Percentiles rank a stretch among this genome's conserved stretches.
Conservation (phyloP, 2,329 filamentous ascomycete genomes). For the Aureobasidium leucospermi region DNA sequence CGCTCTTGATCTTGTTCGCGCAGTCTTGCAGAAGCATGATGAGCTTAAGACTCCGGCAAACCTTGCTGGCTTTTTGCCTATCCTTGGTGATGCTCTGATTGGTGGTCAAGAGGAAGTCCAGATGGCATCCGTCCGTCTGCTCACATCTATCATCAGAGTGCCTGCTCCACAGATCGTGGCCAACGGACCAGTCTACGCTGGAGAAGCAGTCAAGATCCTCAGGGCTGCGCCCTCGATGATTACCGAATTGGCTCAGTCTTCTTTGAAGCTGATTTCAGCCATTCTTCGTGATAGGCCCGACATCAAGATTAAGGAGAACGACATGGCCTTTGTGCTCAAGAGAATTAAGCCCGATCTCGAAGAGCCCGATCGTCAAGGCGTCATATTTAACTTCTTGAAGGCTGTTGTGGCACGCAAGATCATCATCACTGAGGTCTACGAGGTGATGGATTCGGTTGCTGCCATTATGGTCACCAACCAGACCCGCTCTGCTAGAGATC, state of each 20-base stretch:
- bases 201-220: conserved; percentile 76
- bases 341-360: conserved; percentile 84
- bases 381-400: conserved; percentile 90
- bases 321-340: conserved; percentile 73
- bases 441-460: conserved; percentile 81
- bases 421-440: conserved; percentile 81
- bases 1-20: conserved; percentile 76
- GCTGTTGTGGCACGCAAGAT: conserved; percentile 79
- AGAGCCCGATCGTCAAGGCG: conserved; percentile 82
- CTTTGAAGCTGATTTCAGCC: conserved; percentile 78
- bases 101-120: conserved; percentile 88
- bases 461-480: conserved; percentile 95
- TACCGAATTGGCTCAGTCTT: conserved; percentile 77
- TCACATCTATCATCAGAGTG: conserved; percentile 78
- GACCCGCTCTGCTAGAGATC: conserved; percentile 76
- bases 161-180: conserved; percentile 64
- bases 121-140: conserved; percentile 75
- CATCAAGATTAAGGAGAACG: conserved; percentile 69
- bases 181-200: conserved; percentile 68
- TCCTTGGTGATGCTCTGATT: conserved; percentile 80
- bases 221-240: conserved; percentile 70
- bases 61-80: conserved; percentile 75
- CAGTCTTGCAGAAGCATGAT: conserved; percentile 79
- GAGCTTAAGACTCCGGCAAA: conserved; percentile 72
- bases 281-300: conserved; percentile 74